These are phyloP conservation scores for Deakozyma indianensis DNA, from an alignment of 805 yeast genomes.

Conservation along the genomic window DNA sequence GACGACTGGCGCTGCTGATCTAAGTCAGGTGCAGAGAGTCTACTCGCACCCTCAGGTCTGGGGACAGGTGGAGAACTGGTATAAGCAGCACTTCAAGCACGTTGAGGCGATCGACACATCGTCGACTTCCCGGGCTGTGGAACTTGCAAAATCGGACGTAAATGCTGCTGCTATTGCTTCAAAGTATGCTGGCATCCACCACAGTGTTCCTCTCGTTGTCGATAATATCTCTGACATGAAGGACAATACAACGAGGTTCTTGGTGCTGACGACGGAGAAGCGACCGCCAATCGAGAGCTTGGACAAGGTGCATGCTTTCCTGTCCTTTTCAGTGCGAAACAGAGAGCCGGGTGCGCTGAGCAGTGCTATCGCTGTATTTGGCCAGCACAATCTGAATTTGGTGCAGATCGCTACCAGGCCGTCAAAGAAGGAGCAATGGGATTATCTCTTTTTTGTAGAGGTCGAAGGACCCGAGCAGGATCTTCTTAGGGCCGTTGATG, in stretches of 20 bases:
- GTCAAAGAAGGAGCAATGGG: slow-evolving; percentile 53
- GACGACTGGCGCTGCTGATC: slow-evolving; percentile 23
- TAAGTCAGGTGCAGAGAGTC: slow-evolving; percentile 36
- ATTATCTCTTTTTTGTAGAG: slow-evolving; percentile 71
- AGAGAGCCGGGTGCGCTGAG: slow-evolving; percentile 59
- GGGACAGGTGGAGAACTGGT: slow-evolving; percentile 71
- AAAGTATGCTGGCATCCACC: slow-evolving; percentile 49
- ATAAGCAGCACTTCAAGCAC: slow-evolving; percentile 22
- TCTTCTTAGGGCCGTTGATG: not conserved
- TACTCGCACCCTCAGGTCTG: slow-evolving; percentile 97
- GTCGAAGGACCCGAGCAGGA: slow-evolving; percentile 29
- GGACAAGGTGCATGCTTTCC: slow-evolving; percentile 30
- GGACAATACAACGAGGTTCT: slow-evolving; percentile 76
- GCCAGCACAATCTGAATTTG: slow-evolving; percentile 43
- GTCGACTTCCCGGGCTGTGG: slow-evolving; percentile 82
- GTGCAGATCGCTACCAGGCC: slow-evolving; percentile 71
- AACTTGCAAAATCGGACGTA: slow-evolving; percentile 32
- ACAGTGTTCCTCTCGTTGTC: slow-evolving; percentile 39
- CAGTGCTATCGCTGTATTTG: slow-evolving; percentile 44
- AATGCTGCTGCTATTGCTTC: slow-evolving; percentile 62
- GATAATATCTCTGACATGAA: slow-evolving; percentile 53
- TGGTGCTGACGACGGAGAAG: slow-evolving; percentile 30
- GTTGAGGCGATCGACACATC: slow-evolving; percentile 46
- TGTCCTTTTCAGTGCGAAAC: slow-evolving; percentile 54
- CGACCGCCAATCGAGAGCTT: slow-evolving; percentile 3